phyloP scores from a whole-genome alignment of 345 rosid species.

The Eucalyptus leucophloia region DNA sequence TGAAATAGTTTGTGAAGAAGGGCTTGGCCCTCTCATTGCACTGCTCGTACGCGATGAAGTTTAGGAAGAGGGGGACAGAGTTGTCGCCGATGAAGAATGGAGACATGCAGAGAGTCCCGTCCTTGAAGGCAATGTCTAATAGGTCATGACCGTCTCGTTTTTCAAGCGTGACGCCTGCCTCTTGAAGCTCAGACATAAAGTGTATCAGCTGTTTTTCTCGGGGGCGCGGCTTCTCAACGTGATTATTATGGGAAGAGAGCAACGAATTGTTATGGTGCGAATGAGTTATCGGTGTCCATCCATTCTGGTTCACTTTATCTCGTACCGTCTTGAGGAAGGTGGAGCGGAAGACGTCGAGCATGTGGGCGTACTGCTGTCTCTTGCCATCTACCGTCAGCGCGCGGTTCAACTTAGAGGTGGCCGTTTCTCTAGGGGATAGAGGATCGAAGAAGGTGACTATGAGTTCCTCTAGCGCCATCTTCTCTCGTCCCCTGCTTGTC shows the following conservation, averaged over 20 bases:
- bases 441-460: constrained; percentile 1
- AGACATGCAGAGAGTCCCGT: background rate
- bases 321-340: background rate
- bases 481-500: background rate
- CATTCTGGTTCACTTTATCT: background rate
- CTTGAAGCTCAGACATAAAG: background rate
- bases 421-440: background rate
- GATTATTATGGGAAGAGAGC: background rate
- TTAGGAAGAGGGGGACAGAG: background rate
- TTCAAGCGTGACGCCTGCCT: background rate
- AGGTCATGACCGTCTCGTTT: background rate
- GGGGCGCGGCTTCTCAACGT: background rate
- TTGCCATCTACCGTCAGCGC: background rate
- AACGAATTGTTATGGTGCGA: background rate
- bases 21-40: background rate
- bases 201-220: background rate
- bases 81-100: background rate
- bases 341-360: constrained; percentile 1
- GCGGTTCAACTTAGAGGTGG: background rate
- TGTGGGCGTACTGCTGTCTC: background rate
- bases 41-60: constrained; percentile 1
- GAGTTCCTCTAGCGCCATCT: background rate
- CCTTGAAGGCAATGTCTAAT: background rate
- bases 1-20: constrained; percentile 1
- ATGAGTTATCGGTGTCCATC: background rate